phyloP scores from a whole-genome alignment of 768 basidiomycete genomes.

The Tephrocybe sp. region DNA sequence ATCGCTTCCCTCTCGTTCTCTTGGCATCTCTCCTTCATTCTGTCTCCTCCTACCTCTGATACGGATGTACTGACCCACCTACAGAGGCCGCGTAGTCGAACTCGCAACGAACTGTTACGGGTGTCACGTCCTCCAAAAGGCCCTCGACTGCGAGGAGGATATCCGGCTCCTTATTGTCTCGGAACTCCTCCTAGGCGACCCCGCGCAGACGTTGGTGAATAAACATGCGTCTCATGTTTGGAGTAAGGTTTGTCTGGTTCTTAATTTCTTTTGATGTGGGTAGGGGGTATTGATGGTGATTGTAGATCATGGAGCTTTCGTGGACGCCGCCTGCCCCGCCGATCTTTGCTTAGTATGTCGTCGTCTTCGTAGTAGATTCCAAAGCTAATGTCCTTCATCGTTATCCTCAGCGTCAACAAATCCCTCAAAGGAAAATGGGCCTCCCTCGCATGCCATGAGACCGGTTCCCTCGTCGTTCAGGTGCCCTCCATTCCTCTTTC shows the following conservation, averaged over 20 bases:
- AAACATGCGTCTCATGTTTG: slow-evolving; percentile 92
- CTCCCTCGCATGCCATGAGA: slow-evolving; percentile 86
- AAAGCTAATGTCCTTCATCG: slow-evolving; percentile 3
- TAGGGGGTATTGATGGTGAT: background rate
- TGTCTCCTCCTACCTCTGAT: background rate
- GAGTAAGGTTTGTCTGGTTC: slow-evolving; percentile 63
- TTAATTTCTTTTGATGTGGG: background rate
- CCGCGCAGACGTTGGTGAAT: slow-evolving; percentile 83
- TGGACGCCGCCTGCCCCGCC: slow-evolving; percentile 89
- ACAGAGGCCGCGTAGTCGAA: slow-evolving; percentile 79
- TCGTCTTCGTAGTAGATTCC: background rate
- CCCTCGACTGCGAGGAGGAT: slow-evolving; percentile 88
- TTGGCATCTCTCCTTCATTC: background rate
- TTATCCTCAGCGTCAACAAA: slow-evolving; percentile 68
- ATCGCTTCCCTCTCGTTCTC: no score
- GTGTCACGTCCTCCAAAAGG: slow-evolving; percentile 88
- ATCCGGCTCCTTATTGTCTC: slow-evolving; percentile 81
- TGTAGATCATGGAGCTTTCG: slow-evolving; percentile 84
- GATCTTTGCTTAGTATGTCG: slow-evolving; percentile 79
- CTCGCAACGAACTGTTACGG: slow-evolving; percentile 89
- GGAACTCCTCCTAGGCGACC: slow-evolving; percentile 81
- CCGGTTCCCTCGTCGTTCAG: slow-evolving; percentile 86
- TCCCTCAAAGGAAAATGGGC: slow-evolving; percentile 90
- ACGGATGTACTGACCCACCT: background rate
- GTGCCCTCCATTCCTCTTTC: slow-evolving; percentile 38